Evolutionary conservation across 208 protist genomes (phyloP), one percentile per base, ranked within the genome.

Genomic region (Trypanosoma platydactyli): DNA sequence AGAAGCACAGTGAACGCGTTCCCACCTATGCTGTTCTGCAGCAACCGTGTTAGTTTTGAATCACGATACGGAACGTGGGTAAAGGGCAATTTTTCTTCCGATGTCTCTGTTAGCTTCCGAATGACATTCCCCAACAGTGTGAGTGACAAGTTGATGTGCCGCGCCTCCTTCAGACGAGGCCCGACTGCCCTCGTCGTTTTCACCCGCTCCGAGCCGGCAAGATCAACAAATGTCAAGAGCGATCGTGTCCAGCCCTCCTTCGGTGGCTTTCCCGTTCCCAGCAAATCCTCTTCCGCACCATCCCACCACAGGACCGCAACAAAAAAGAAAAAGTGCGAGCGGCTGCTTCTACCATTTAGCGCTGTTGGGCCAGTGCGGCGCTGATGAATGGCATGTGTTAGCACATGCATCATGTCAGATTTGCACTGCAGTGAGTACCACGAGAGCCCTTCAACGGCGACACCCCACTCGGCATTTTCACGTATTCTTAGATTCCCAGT

Each of bases 131-230:
- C 89, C 16, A 98, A 79, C 9, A 81, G 54, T 24, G 93, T 83
- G 41, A 98, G 86, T 18, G 92, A 97, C 15, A 86, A 64, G 76
- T 98, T 98, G 78, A 98, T 98, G 30, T 67, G 68, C 59, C 88
- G 80, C 1, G 92, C 89, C 66, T 98, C 94, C 52, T 88, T 77
- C 13, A 97, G 60, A 5, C 72, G 77, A 12, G 66, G 20, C 30
- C 93, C 91, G 35, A 84, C 71, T 9, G 88, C 92, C 18, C 88
- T 80, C 1, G 88, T 92, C 62, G 86, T 73, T 12, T 79, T 76
- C 13, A 95, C 81, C 9, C 89, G 73, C 67, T 98, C 95, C n/a
- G 76, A 90, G 15, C 97, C 97, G 0, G 95, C 97, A 13, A 98
- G 75, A 71, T 98, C 97, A 6, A 96, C 91, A 27, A 98, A 54